A percentile compares a stretch with the other conserved stretches of the same genome.
Conservation (phyloP, 805 yeast genomes). For the Pichia ethanolica region DNA sequence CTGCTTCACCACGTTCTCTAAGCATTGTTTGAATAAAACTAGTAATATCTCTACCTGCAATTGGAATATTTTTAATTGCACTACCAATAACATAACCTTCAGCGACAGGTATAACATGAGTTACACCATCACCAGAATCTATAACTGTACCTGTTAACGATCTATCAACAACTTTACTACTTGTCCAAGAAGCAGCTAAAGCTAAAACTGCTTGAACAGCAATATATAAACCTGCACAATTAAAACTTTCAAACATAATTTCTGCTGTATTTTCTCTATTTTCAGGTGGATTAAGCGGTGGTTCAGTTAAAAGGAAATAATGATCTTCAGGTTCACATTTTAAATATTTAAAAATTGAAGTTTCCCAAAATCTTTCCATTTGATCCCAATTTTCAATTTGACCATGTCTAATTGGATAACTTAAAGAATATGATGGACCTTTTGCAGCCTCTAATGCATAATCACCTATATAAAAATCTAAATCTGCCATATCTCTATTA, state of each 20-base stretch:
- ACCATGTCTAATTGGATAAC: conserved; percentile 94
- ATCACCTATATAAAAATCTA: conserved; percentile 92
- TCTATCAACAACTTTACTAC: conserved; percentile 89
- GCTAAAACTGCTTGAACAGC: conserved; percentile 99
- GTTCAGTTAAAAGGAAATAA: conserved; percentile 90
- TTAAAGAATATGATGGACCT: conserved; percentile 80
- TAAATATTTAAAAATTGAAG: conserved; percentile 89
- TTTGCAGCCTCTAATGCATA: conserved; percentile 90
- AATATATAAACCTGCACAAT: conserved; percentile 96
- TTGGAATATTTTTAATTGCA: conserved; percentile 94
- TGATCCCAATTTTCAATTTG: conserved; percentile 99
- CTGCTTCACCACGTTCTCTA: conserved; percentile 95
- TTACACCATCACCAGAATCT: conserved; percentile 98
- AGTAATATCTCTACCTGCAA: conserved; percentile 98
- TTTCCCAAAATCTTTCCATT: conserved; percentile 99
- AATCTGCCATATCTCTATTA: conserved; percentile 87
- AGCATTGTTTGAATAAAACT: conserved; percentile 84
- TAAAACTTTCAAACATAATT: conserved; percentile 96
- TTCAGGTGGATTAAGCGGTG: conserved; percentile 99
- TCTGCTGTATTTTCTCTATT: conserved; percentile 98
- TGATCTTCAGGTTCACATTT: conserved; percentile 99
- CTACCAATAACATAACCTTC: conserved; percentile 98
- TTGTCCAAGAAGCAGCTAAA: conserved; percentile 98
- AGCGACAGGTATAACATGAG: conserved; percentile 98
- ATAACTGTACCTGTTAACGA: conserved; percentile 97